Evolutionary conservation across 2,329 filamentous ascomycete species (phyloP).

Genomic region (Allantophomopsis cytisporea): DNA sequence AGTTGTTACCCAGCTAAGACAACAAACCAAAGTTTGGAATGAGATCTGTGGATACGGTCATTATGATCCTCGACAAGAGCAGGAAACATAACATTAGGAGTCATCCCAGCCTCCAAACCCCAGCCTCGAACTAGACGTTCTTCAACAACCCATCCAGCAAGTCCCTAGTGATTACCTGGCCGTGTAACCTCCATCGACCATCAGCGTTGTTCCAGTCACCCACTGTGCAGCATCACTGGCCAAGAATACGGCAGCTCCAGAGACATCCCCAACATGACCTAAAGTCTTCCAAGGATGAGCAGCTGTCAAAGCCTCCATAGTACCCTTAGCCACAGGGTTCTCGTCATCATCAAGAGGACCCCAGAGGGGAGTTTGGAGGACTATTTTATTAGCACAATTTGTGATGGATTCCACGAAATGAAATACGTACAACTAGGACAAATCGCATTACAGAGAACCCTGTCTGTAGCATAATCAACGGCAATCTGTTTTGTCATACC

Average conservation of each 20-base stretch:
- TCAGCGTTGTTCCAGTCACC: conserved; percentile 1
- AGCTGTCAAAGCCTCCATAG: conserved; percentile 1
- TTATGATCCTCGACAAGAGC: too few species aligned
- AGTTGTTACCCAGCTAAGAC: too few species aligned
- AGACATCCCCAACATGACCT: conserved; percentile 3
- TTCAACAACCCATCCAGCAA: too few species aligned
- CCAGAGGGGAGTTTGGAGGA: too few species aligned
- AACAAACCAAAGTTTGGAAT: too few species aligned
- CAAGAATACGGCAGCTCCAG: conserved; percentile 4
- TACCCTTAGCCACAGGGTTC: conserved; percentile 1
- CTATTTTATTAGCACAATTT: too few species aligned
- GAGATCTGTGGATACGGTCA: too few species aligned
- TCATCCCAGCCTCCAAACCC: too few species aligned
- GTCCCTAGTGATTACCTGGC: background rate
- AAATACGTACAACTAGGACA: conserved; percentile 3
- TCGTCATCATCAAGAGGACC: background rate
- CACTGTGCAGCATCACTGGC: conserved; percentile 4
- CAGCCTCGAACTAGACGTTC: too few species aligned
- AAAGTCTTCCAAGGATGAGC: conserved; percentile 4
- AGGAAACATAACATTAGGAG: too few species aligned
- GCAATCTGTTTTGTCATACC: conserved; percentile 8
- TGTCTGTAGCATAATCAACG: conserved; percentile 4
- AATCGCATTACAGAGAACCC: conserved; percentile 4
- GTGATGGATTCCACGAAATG: background rate
- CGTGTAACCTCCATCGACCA: conserved; percentile 5